phyloP scores from a whole-genome alignment of 2,329 filamentous ascomycete species.

The Xylariaceae sp. region DNA sequence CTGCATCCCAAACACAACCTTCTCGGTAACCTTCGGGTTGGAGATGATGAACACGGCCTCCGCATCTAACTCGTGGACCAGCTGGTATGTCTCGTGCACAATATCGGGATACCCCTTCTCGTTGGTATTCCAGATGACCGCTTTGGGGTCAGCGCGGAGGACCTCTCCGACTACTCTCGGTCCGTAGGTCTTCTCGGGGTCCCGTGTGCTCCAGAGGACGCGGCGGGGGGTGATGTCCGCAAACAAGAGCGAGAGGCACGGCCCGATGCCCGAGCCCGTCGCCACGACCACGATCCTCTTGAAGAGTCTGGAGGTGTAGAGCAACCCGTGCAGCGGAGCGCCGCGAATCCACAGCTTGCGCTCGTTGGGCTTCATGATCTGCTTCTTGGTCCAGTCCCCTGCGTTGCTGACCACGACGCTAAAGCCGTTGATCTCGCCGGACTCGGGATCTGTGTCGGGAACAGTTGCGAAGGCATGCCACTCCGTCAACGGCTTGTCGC shows the following conservation, averaged over 20 bases:
- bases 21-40: constrained; percentile 72
- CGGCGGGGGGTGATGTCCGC: constrained; percentile 57
- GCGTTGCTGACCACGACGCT: constrained; percentile 74
- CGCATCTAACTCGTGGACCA: constrained; percentile 60
- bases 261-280: constrained; percentile 77
- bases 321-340: constrained; percentile 69
- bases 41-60: constrained; percentile 79
- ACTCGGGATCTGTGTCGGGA: constrained; percentile 55
- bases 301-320: constrained; percentile 72
- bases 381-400: constrained; percentile 75
- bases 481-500: constrained; percentile 68
- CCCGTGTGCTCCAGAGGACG: constrained; percentile 72
- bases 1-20: constrained; percentile 73
- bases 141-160: constrained; percentile 61
- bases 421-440: constrained; percentile 59
- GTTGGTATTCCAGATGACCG: constrained; percentile 72
- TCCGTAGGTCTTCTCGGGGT: constrained; percentile 68
- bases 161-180: constrained; percentile 61
- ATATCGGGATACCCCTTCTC: constrained; percentile 64
- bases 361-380: constrained; percentile 66
- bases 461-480: constrained; percentile 82
- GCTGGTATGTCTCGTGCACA: constrained; percentile 56
- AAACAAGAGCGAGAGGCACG: constrained; percentile 68
- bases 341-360: constrained; percentile 71
- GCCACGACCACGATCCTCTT: constrained; percentile 68